A percentile compares a stretch with the other conserved stretches of the same genome.
Conservation (phyloP, 1,139 yeast genomes). For the Geotrichum klebahnii region DNA sequence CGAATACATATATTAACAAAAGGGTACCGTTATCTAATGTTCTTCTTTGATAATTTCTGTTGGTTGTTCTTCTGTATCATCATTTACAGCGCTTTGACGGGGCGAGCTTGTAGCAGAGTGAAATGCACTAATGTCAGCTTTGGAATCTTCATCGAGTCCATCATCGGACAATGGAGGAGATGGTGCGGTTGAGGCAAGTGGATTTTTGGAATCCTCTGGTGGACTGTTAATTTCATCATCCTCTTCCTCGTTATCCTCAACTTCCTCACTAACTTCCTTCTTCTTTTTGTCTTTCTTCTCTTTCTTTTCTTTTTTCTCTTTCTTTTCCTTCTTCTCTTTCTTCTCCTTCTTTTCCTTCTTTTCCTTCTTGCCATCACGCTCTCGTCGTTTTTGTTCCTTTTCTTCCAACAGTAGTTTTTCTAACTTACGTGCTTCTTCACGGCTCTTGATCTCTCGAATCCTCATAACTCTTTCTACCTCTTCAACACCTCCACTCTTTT, state of each 20-base stretch:
- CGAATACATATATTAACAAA: too few species aligned
- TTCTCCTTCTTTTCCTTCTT: constrained; percentile 22
- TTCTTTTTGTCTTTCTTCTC: constrained; percentile 14
- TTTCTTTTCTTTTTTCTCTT: constrained; percentile 12
- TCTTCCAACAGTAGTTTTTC: constrained; percentile 32
- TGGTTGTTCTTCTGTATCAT: too few species aligned
- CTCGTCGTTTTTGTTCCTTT: constrained; percentile 25
- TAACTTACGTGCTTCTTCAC: constrained; percentile 34
- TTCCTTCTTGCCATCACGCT: constrained; percentile 24
- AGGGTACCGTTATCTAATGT: too few species aligned
- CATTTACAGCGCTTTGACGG: neutral
- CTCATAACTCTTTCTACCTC: constrained; percentile 71
- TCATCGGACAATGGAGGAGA: neutral
- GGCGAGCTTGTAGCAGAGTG: constrained; percentile 3
- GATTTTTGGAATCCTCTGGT: neutral
- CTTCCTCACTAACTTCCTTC: constrained; percentile 6
- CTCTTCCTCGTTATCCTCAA: neutral
- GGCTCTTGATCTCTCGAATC: constrained; percentile 51
- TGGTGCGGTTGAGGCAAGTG: neutral
- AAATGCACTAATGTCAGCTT: neutral
- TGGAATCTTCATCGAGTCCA: neutral
- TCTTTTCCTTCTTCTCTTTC: constrained; percentile 21
- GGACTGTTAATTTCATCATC: neutral
- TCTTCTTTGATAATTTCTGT: too few species aligned
- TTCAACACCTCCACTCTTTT: constrained; percentile 82